These are phyloP conservation scores for Pseudogymnoascus sp. DNA, from an alignment of 2,329 filamentous ascomycete genomes.

Conservation along the genomic window DNA sequence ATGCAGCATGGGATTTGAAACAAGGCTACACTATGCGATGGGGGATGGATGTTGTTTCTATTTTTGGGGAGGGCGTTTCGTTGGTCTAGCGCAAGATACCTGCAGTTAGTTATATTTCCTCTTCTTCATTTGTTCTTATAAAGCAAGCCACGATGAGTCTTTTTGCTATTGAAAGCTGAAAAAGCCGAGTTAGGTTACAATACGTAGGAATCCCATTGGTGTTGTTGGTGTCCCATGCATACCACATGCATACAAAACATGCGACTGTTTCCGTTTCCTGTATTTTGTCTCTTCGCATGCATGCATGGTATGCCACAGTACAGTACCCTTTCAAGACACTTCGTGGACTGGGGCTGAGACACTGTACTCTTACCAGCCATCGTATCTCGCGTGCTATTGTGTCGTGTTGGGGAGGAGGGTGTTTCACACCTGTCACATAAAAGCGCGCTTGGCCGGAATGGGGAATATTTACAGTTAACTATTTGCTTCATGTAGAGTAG, in stretches of 20 bases:
- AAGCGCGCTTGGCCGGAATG: not conserved
- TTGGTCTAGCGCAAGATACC: slow-evolving; percentile 2
- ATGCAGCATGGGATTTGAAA: too few species aligned
- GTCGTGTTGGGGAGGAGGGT: too few species aligned
- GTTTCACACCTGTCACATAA: slow-evolving; percentile 4
- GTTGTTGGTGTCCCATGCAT: too few species aligned
- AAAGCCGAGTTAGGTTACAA: too few species aligned
- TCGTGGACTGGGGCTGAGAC: too few species aligned
- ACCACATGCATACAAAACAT: not conserved
- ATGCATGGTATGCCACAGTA: not conserved
- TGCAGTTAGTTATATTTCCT: not conserved
- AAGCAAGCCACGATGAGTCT: not conserved
- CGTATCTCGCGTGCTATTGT: not conserved
- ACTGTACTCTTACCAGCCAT: too few species aligned
- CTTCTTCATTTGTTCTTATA: not conserved
- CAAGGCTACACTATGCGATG: slow-evolving; percentile 3
- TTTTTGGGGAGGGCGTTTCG: not conserved
- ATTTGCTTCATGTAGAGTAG: too few species aligned
- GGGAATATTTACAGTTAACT: not conserved
- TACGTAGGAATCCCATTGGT: too few species aligned
- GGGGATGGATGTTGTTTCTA: too few species aligned
- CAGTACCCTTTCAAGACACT: too few species aligned
- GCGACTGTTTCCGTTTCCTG: slow-evolving; percentile 4
- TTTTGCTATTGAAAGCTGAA: too few species aligned
- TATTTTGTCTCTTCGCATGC: not conserved